Conservation (phyloP, 176 grass and related monocot genomes). For the Chrysopogon serrulatus region DNA sequence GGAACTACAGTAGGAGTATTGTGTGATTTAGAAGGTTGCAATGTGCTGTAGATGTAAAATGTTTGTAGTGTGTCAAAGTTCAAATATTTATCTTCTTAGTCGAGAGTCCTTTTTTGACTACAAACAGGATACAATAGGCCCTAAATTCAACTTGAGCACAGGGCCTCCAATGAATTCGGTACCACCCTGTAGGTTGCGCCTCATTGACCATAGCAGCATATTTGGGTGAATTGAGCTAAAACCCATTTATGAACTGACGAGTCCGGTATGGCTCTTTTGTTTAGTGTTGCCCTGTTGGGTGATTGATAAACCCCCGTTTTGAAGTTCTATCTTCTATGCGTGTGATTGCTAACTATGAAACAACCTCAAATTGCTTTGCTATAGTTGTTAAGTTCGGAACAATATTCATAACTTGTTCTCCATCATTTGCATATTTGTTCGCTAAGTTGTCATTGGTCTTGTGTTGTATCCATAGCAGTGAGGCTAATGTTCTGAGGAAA, state of each 20-base stretch:
- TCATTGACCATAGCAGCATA: neutral
- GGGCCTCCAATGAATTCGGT: neutral
- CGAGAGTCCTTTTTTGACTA: neutral
- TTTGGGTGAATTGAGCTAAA: neutral
- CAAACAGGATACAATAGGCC: neutral
- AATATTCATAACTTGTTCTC: neutral
- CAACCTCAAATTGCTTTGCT: conserved; percentile 3
- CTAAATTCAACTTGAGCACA: neutral
- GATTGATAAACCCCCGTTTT: neutral
- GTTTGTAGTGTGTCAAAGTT: neutral
- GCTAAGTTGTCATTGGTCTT: neutral
- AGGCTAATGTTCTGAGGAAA: conserved; percentile 75
- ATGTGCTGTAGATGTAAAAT: neutral
- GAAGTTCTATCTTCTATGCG: neutral
- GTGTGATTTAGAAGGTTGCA: neutral
- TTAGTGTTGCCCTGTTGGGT: neutral
- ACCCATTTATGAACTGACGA: neutral
- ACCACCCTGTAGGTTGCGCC: neutral
- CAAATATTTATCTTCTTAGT: neutral
- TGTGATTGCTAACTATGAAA: neutral
- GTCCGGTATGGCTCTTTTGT: neutral
- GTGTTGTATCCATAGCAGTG: conserved; percentile 22
- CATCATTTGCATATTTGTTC: neutral
- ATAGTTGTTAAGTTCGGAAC: conserved; percentile 5
- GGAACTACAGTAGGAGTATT: neutral